Percentiles rank a stretch among this genome's conserved stretches.
phyloP scores from a whole-genome alignment of 805 yeast genomes.

The Ogataea degrootiae region DNA sequence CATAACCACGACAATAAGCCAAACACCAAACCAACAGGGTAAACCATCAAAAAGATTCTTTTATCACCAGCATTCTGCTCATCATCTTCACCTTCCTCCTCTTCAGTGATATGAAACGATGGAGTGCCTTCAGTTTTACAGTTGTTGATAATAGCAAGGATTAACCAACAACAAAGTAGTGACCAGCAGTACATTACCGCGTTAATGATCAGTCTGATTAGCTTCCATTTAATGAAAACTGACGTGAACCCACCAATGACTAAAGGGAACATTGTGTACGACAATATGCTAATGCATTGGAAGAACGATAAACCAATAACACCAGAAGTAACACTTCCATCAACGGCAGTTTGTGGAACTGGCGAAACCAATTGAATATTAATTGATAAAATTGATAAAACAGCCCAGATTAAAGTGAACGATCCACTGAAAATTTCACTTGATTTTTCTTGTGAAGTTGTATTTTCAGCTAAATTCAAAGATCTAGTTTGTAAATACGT shows the following conservation, averaged over 20 bases:
- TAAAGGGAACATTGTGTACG: conserved; percentile 53
- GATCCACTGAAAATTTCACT: conserved; percentile 51
- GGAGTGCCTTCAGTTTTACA: conserved; percentile 26
- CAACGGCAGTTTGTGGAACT: conserved; percentile 27
- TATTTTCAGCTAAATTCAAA: conserved; percentile 22
- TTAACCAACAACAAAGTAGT: conserved; percentile 45
- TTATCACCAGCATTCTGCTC: conserved; percentile 47
- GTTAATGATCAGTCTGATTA: conserved; percentile 38
- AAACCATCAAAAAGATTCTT: conserved; percentile 46
- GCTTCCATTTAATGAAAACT: conserved; percentile 38
- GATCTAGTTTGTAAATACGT: conserved; percentile 38
- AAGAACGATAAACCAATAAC: conserved; percentile 43
- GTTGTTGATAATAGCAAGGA: conserved; percentile 41
- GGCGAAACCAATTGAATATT: conserved; percentile 55
- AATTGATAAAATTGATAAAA: conserved; percentile 42
- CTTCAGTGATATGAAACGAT: conserved; percentile 7
- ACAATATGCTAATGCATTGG: conserved; percentile 52
- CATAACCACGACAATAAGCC: conserved; percentile 51
- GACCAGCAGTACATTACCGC: conserved; percentile 46
- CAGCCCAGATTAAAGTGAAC: conserved; percentile 48
- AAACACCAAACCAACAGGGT: conserved; percentile 50
- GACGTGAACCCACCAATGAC: conserved; percentile 44
- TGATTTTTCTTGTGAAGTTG: conserved; percentile 22
- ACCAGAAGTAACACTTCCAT: conserved; percentile 26
- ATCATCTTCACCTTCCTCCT: conserved; percentile 9